Conservation (phyloP, 1,284 basidiomycete genomes). For the Bondarzewia mesenterica region DNA sequence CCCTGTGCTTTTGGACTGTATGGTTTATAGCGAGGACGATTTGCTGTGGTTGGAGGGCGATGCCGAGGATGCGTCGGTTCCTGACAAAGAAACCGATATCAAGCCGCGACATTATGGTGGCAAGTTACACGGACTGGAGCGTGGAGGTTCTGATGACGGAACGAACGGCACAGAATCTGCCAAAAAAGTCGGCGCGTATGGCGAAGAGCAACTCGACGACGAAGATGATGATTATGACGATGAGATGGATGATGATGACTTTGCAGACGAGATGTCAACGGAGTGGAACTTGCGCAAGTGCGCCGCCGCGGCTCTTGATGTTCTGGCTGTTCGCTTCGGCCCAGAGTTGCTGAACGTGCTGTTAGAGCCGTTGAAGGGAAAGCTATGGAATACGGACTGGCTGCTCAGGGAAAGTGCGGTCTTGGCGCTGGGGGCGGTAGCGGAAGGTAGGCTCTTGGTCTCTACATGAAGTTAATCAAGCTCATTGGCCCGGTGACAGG, state of each 20-base stretch:
- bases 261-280: constrained; percentile 94
- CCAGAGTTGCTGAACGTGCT: constrained; percentile 84
- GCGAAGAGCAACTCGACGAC: constrained; percentile 64
- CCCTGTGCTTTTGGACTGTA: constrained; percentile 91
- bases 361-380: constrained; percentile 85
- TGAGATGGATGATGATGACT: constrained; percentile 83
- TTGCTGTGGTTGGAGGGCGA: constrained; percentile 94
- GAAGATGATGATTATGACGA: constrained; percentile 74
- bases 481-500: constrained; percentile 39
- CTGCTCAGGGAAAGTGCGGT: constrained; percentile 93
- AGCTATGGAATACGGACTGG: constrained; percentile 94
- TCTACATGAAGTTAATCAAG: constrained; percentile 1
- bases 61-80: constrained; percentile 76
- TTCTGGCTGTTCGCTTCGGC: constrained; percentile 90
- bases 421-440: constrained; percentile 94
- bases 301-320: constrained; percentile 94
- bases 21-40: constrained; percentile 96
- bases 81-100: constrained; percentile 92
- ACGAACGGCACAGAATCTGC: constrained; percentile 33
- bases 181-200: constrained; percentile 59
- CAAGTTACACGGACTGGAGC: constrained; percentile 80
- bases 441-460: constrained; percentile 64
- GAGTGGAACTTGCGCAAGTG: constrained; percentile 99
- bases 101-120: constrained; percentile 89
- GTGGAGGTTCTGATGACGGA: constrained; percentile 38